Evolutionary conservation across 176 grass and related monocot genomes (phyloP).

Genomic region (Saccharum officinarum): DNA sequence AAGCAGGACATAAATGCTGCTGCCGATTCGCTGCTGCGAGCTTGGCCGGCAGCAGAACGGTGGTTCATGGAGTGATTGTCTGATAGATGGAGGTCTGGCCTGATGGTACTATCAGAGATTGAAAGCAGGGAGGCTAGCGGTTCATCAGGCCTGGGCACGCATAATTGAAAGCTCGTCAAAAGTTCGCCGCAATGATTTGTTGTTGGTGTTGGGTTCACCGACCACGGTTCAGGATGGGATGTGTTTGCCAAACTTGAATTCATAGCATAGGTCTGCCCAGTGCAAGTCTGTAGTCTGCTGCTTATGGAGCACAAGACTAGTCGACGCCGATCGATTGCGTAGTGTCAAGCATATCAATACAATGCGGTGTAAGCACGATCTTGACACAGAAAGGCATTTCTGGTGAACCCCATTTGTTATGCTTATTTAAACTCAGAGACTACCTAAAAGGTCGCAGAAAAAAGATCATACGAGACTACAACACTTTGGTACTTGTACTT

Average conservation of each 20-base stretch:
- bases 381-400: background rate
- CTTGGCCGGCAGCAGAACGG: conserved; percentile 25
- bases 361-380: background rate
- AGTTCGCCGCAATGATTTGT: background rate
- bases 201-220: background rate
- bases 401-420: background rate
- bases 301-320: background rate
- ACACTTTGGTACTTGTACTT: background rate
- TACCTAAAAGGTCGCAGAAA: background rate
- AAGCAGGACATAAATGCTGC: conserved; percentile 35
- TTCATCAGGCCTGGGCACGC: background rate
- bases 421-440: background rate
- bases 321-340: background rate
- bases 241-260: conserved; percentile 11
- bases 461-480: background rate
- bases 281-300: background rate
- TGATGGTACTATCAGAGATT: background rate
- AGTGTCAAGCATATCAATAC: background rate
- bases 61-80: conserved; percentile 28
- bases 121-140: background rate
- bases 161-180: background rate
- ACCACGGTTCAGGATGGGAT: background rate
- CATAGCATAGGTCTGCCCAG: background rate
- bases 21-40: background rate
- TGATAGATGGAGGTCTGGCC: background rate